Evolutionary conservation across 2,329 filamentous ascomycete genomes (phyloP), one percentile per base, ranked within the genome.

Genomic region (Hypoxylon sp.): DNA sequence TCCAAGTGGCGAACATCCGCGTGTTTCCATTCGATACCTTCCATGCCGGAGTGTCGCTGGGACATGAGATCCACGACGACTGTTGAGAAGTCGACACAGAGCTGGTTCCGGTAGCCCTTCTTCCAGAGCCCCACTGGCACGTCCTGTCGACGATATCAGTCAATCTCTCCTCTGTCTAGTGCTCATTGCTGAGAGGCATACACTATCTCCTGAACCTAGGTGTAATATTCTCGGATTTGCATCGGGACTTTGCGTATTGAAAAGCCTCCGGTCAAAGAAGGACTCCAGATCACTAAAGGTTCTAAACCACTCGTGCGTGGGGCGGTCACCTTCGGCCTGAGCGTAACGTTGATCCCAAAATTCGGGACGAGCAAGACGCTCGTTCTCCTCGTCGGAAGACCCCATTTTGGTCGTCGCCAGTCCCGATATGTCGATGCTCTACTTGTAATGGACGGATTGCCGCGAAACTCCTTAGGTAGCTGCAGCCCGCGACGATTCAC

Each of bases 121-220:
- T 72, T 61, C 4, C 78, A 73, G 3, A 88, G 78, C 44, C 86
- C 82, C 24, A 77, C 73, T 1, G 86, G 85, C 4, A 89, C 76
- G 0, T 81, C 83, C 85, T 88, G 62, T 24, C 40, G 26, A 18
- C 52, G 50, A 18, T 46, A 36, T 38, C 4, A 53, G 44, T n/a
- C 56, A 44, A 59, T 40, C 55, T 11, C 24, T 18, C 4, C 38
- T 16, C 2, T 32, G 12, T 24, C 9, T 32, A 14, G 20, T 28
- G 36, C 16, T 5, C 16, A 33, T 14, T 38, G 14, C 2, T 33
- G 9, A 16, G 22, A 52, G 18, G 77, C 78, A 18, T 72, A 87
- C 85, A 73, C 85, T 88, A 68, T 88, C 84, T 6, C 86, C 86
- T 7, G 81, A 86, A 0, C 85, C 86, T 3, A 88, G 76, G 73